Base-by-base conservation (phyloP, 805 yeast species). In the Sugiyamaella floridensis region DNA sequence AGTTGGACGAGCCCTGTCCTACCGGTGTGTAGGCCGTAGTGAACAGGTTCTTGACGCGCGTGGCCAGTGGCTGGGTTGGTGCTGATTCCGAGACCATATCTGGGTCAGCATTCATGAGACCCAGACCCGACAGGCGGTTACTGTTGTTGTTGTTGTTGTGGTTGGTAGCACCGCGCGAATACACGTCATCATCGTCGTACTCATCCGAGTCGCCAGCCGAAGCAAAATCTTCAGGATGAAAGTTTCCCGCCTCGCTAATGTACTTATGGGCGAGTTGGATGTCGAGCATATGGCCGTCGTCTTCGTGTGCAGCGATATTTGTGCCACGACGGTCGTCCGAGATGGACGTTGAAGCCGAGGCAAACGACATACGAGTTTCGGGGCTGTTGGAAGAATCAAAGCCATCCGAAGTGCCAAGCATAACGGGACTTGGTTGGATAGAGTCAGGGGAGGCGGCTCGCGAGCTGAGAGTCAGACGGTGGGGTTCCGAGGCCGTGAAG, bases 381-480 rank as follows among this genome's bases (percentile, higher is more conserved):
- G 26, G 37, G 11, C 22, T 20, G 40, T 45, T 19, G 46, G 19
- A 16, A 3, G 29, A 15, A n/a, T 40, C 50, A 29, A 47, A 47
- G 32, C 50, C 50, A 11, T 40, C 22, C 20, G 22, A 15, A 10
- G 45, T 40, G 16, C 51, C 51, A 16, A 42, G 26, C 9, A 49
- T 10, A 22, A 49, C 48, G 19, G 52, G 52, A 32, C 52, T 49
- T 15, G 37, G 52, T 26, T 49, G 52, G 42, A 49, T 49, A 16
- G 48, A 43, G 41, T 37, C 32, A 9, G 52, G 52, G 7, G 52
- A 49, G 14, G 29, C 45, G 19, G 48, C 43, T 15, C 22, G 22
- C 6, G 16, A 14, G 15, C 16, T 26, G 26, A 18, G 32, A n/a
- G 20, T 22, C 12, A 22, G 32, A n/a, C 26, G 26, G 46, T 20